Evolutionary conservation across 345 rosid genomes (phyloP), one percentile per base, ranked within the genome.

Genomic region (Hirschfeldia incana): DNA sequence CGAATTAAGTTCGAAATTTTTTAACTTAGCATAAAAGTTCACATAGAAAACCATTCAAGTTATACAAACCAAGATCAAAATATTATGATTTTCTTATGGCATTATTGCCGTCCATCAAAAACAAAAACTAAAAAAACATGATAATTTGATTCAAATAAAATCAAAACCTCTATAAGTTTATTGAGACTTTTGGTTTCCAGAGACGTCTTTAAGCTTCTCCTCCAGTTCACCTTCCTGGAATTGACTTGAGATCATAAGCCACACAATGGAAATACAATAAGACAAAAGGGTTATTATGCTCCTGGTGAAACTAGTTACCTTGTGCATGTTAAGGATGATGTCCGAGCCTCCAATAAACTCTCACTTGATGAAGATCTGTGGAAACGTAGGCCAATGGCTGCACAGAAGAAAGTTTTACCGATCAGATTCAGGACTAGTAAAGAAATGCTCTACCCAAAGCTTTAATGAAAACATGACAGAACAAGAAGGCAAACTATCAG

Each of bases 331-430:
- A 74, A 95, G 87, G 72, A 93, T 85, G 79, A 95, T 91, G 86
- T 95, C 99, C 6, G 97, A 95, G 57, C 99, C 98, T 39, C 99
- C 99, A 64, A 91, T 76, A 69, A 95, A 93, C 85, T 95, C 98
- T 32, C 99, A 98, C 76, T 88, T 93, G 34, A 95, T 87, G 81
- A 95, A 93, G 76, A 95, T 84, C 81, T 93, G 98, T 1, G 99
- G 99, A 82, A 93, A 95, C 44, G 99, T 95, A 4, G 99, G 98
- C 98, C 99, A 95, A 64, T 83, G 78, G 87, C 99, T 95, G 87
- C 85, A 84, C 26, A 74, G 10, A 80, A 57, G 58, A 42, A 42
- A 69, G 6, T 51, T 29, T 26, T 59, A 49, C 26, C 4, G n/a
- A 51, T 36, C 70, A 60, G 27, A 65, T 28, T 1, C n/a, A 62